Conservation (phyloP, 257 asterid genomes). For the Solanum etuberosum region DNA sequence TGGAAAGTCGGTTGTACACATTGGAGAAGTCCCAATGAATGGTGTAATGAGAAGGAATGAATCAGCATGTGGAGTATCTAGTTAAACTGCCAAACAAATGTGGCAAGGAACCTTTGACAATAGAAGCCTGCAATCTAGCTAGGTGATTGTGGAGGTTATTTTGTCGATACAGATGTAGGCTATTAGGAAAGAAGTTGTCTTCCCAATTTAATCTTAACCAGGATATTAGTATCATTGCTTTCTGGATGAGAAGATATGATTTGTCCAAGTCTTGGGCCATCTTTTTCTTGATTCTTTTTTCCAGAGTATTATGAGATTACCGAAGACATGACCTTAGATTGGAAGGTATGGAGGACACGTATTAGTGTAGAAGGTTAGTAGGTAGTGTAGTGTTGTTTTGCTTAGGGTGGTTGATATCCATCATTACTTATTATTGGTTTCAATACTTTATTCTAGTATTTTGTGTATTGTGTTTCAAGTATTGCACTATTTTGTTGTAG, state of each 20-base stretch:
- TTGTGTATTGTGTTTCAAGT: not conserved
- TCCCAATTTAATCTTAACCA: not conserved
- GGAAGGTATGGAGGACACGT: not conserved
- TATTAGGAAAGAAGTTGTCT: not conserved
- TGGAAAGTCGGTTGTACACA: not conserved
- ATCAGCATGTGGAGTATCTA: not conserved
- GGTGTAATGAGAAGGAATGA: not conserved
- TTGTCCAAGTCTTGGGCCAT: not conserved
- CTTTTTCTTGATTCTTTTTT: not conserved
- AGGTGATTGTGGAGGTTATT: not conserved
- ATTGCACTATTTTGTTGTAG: not conserved
- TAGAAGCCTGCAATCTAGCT: not conserved
- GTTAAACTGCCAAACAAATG: not conserved
- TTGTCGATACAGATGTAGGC: not conserved
- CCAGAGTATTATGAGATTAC: not conserved
- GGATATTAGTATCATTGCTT: not conserved
- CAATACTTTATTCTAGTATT: not conserved
- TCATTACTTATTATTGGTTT: not conserved
- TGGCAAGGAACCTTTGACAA: not conserved
- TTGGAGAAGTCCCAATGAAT: not conserved
- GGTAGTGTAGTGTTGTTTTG: not conserved
- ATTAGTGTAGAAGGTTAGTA: not conserved
- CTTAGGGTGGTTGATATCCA: not conserved
- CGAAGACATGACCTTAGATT: not conserved
- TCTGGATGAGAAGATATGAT: not conserved